Evolutionary conservation across 1,139 yeast species (phyloP).

Genomic region (Diutina mesorugosa): DNA sequence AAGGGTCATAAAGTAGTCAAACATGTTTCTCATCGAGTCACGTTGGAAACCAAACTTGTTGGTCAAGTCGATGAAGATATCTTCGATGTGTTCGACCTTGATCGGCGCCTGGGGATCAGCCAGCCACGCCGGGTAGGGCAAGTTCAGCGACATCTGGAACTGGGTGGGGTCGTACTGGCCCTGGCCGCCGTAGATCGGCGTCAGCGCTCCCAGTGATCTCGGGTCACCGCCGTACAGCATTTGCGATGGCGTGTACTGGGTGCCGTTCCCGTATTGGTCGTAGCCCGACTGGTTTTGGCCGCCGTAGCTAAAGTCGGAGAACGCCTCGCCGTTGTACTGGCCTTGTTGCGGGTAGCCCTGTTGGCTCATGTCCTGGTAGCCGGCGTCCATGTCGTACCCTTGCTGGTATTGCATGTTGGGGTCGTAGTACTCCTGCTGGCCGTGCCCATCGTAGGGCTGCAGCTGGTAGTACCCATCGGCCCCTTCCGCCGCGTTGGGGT

Average conservation of each 20-base stretch:
- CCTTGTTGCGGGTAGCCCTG: slow-evolving; percentile 22
- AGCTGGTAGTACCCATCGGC: slow-evolving; percentile 37
- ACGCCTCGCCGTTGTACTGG: slow-evolving; percentile 49
- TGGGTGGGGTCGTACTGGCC: slow-evolving; percentile 52
- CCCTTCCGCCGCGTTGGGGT: slow-evolving; percentile 28
- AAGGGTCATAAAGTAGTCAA: slow-evolving; percentile 87
- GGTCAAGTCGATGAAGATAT: slow-evolving; percentile 78
- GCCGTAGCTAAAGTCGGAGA: slow-evolving; percentile 66
- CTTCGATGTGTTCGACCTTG: slow-evolving; percentile 79
- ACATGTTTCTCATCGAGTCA: slow-evolving; percentile 95
- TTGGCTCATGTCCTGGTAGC: slow-evolving; percentile 24
- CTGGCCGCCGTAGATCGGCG: slow-evolving; percentile 77
- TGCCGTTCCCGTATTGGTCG: slow-evolving; percentile 51
- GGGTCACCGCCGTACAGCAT: slow-evolving; percentile 68
- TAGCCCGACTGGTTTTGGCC: slow-evolving; percentile 48
- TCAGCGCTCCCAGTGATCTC: slow-evolving; percentile 86
- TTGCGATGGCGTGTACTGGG: slow-evolving; percentile 72
- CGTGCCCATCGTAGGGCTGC: slow-evolving; percentile 20
- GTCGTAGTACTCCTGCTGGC: slow-evolving; percentile 29
- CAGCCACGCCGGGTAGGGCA: slow-evolving; percentile 25
- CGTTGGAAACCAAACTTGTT: slow-evolving; percentile 73
- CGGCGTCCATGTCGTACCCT: slow-evolving; percentile 36
- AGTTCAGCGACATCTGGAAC: slow-evolving; percentile 42
- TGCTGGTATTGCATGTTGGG: slow-evolving; percentile 42
- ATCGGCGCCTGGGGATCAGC: slow-evolving; percentile 32